Conservation (phyloP, 352 stramenopile species). For the Globisporangium rhizosaccharum region DNA sequence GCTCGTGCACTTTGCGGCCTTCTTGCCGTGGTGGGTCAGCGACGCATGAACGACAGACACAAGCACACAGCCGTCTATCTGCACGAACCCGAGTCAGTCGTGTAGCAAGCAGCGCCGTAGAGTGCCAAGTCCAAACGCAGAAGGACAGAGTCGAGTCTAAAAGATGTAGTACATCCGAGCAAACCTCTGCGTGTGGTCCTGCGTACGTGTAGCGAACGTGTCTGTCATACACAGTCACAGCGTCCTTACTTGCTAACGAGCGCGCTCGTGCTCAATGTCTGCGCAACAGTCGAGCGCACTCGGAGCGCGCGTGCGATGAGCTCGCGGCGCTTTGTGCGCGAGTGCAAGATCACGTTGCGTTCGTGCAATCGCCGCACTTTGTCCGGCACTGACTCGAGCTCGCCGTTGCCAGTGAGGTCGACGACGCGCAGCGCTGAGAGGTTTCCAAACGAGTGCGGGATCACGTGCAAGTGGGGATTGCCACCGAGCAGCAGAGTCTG, state of each 20-base stretch:
- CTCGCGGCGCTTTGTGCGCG: constrained; percentile 50
- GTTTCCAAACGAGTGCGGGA: constrained; percentile 20
- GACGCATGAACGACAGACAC: constrained; percentile 21
- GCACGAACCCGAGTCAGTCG: not conserved
- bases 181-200: not conserved
- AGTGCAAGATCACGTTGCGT: constrained; percentile 55
- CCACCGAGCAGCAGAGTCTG: constrained; percentile 34
- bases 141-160: not conserved
- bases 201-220: no score
- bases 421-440: constrained; percentile 31
- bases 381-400: constrained; percentile 28
- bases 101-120: not conserved
- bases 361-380: constrained; percentile 59
- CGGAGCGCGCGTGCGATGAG: constrained; percentile 54
- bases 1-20: constrained; percentile 58
- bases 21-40: constrained; percentile 58
- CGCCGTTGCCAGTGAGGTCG: constrained; percentile 38
- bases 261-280: constrained; percentile 19
- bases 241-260: not conserved
- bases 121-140: not conserved
- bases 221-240: not conserved
- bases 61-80: no score
- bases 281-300: constrained; percentile 35
- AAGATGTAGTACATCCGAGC: not conserved
- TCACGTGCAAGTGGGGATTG: constrained; percentile 24